Base-by-base conservation (phyloP, 805 yeast genomes). In the Tetrapisispora arboricola region DNA sequence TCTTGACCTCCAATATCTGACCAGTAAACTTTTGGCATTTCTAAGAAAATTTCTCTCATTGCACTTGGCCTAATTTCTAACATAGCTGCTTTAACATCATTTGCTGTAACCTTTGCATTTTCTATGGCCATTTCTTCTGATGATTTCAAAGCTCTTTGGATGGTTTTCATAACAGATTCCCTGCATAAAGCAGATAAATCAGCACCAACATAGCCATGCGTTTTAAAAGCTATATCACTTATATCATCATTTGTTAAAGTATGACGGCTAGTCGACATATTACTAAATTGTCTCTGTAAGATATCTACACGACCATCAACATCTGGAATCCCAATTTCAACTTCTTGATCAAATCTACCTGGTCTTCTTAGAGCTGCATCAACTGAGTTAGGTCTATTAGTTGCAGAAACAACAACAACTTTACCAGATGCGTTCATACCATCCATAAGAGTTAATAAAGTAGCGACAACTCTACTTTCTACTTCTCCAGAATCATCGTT, bases 171-270 rank as follows among this genome's bases (percentile, higher is more conserved):
- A 0, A 86, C 95, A 6, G 94, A 75, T 55, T 92, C 98, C 38
- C 96, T 68, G 45, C 88, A 78, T 18, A 92, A 66, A 0, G 96
- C 95, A 3, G 83, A 76, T 36, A 92, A 62, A 64, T 92, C 99
- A 0, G 97, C 96, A 36, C 99, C 99, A 2, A 92, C 98, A 55
- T 85, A 92, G 6, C 98, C 98, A 61, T 92, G 98, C 0, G 97
- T 88, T 54, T 76, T 80, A 4, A 75, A 60, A 0, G 96, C 85
- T 32, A 88, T 63, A 1, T 51, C 52, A n/a, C 63, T 57, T n/a
- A 88, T 72, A 29, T 84, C 80, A 0, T 67, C 76, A 0, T 58
- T 64, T 0, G 68, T 55, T 29, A 90, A 58, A 0, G 62, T 63
- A 50, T 78, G 79, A 16, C 78, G 75, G 15, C 58, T 55, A 7